A percentile compares a stretch with the other conserved stretches of the same genome.
phyloP scores from a whole-genome alignment of 805 yeast genomes.

The Suhomyces prunicola region DNA sequence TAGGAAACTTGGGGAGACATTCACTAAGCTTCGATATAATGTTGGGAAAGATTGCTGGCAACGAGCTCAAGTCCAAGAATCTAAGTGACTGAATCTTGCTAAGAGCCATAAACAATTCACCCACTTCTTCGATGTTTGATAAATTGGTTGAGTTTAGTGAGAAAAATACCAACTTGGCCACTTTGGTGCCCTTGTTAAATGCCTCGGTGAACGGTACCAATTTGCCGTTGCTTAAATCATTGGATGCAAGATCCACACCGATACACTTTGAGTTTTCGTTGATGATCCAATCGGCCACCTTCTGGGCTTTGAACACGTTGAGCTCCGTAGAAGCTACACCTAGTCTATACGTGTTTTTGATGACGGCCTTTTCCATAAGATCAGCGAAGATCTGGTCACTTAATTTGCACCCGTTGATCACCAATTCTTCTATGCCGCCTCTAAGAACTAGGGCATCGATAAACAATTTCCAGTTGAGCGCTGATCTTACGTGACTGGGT shows the following conservation, averaged over 20 bases:
- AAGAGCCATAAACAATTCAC: slow-evolving; percentile 35
- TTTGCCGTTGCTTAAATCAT: slow-evolving; percentile 47
- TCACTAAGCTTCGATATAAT: slow-evolving; percentile 44
- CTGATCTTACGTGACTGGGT: slow-evolving; percentile 34
- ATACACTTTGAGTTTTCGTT: slow-evolving; percentile 43
- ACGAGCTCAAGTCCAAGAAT: slow-evolving; percentile 52
- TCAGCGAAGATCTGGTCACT: slow-evolving; percentile 38
- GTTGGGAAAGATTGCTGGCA: slow-evolving; percentile 51
- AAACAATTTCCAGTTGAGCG: slow-evolving; percentile 54
- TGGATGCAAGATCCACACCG: slow-evolving; percentile 56
- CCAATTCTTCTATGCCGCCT: slow-evolving; percentile 57
- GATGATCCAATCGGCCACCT: slow-evolving; percentile 48
- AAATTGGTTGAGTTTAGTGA: slow-evolving; percentile 52
- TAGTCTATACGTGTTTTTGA: slow-evolving; percentile 44
- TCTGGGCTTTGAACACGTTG: slow-evolving; percentile 37
- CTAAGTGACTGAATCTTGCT: slow-evolving; percentile 39
- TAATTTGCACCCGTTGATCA: slow-evolving; percentile 54
- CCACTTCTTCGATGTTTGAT: slow-evolving; percentile 37
- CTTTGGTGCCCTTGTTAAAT: slow-evolving; percentile 27
- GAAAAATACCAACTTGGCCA: slow-evolving; percentile 44
- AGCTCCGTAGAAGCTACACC: slow-evolving; percentile 55
- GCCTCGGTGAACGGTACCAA: slow-evolving; percentile 44
- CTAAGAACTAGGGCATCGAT: slow-evolving; percentile 39
- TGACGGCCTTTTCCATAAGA: slow-evolving; percentile 41
- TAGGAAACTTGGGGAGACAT: slow-evolving; percentile 44